Base-by-base conservation (phyloP, 345 rosid genomes). In the Aethionema arabicum region DNA sequence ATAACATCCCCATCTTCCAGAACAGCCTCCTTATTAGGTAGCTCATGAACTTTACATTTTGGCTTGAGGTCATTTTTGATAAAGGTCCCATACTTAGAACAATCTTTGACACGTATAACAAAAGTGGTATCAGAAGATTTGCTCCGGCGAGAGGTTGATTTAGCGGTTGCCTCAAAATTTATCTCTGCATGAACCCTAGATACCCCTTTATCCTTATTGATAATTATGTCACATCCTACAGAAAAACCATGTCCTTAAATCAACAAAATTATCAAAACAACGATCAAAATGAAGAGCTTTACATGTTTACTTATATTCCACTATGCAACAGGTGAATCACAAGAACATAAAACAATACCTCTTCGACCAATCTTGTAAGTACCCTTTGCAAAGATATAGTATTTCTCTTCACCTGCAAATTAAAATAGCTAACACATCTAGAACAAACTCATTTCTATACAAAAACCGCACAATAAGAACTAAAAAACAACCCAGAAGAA, bases 81-180 rank as follows among this genome's bases (percentile, higher is more conserved):
- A 73, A 84, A 83, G 5, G 98, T 92, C 42, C 98, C 98, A 70
- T 89, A 92, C 58, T 90, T 92, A 1, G 98, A 92, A 58, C 80
- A 82, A 78, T 90, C 97, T 78, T 77, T 82, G 30, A 92, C 72
- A 66, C 76, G 72, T 61, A 81, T 78, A 32, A 67, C 52, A 43
- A 80, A 78, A 33, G 79, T 50, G 50, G 54, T 5, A 0, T 53
- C 44, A 27, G 76, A 63, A 65, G 79, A 65, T 59, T 52, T 66
- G 3, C 56, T 60, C 42, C 69, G 44, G 37, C 44, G 57, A 29
- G 74, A 49, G 43, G 68, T 68, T 50, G 67, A n/a, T 0, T 57
- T 62, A 50, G 55, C 16, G 78, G 85, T 79, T 69, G 77, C 78
- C 67, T 84, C 87, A n/a, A 87, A 75, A 47, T 63, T 59, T 66